Evolutionary conservation across 202 grass and related monocot species (phyloP).

Genomic region (Hordeum pubiflorum): DNA sequence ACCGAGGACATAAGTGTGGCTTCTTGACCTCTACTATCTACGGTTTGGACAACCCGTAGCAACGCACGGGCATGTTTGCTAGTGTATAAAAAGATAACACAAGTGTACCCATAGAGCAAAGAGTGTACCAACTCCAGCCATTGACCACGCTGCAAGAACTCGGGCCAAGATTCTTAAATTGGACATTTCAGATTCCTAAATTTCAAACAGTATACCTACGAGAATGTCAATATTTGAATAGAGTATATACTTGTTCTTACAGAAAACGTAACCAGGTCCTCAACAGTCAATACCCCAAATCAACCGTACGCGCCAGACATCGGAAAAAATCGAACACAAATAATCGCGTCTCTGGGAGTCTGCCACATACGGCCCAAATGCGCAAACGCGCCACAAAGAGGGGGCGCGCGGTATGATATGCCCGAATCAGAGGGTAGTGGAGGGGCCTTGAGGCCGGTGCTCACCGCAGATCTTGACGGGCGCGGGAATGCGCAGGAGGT

Average conservation of each 20-base stretch:
- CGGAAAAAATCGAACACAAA: neutral
- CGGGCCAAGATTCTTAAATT: neutral
- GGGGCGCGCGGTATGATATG: neutral
- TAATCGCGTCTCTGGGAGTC: neutral
- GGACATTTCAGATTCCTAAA: neutral
- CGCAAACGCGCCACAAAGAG: neutral
- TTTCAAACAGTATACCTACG: too few species aligned
- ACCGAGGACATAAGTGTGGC: too few species aligned
- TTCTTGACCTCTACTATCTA: too few species aligned
- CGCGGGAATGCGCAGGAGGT: slow-evolving; percentile 47
- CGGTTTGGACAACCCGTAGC: too few species aligned
- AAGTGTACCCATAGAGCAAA: slow-evolving; percentile 3
- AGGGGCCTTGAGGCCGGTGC: slow-evolving; percentile 33
- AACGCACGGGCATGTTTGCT: too few species aligned
- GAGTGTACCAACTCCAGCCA: neutral
- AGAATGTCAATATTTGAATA: too few species aligned
- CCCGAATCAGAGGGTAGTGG: neutral
- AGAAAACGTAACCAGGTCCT: neutral
- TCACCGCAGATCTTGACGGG: slow-evolving; percentile 71
- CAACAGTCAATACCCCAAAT: slow-evolving; percentile 12
- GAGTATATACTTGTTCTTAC: neutral
- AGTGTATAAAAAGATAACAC: neutral
- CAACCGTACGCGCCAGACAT: neutral
- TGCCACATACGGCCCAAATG: neutral
- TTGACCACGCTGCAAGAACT: neutral